Evolutionary conservation across 2,329 filamentous ascomycete species (phyloP), one percentile per base, ranked within the genome.

Genomic region (Aspergillus ustus): DNA sequence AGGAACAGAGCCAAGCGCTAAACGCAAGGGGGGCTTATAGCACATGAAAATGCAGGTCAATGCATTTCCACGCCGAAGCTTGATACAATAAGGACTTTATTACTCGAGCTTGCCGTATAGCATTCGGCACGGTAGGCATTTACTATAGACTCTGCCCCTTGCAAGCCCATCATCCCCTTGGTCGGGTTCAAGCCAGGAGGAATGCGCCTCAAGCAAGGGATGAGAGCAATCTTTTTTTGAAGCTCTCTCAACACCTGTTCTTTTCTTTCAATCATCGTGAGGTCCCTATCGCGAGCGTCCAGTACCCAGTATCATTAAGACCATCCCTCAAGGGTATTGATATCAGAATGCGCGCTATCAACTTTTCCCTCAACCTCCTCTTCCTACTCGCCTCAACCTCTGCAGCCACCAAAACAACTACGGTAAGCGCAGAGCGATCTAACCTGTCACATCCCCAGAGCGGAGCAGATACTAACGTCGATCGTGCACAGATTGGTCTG

Each of bases 401-500:
- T 44, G 46, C 50, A 40, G 20, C 37, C 19, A 44, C 54, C 6
- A 55, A 58, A 58, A 58, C 44, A 17, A 58, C 54, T 15, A 58
- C 31, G 31, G 54, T 58, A 57, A 28, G 52, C 22, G 13, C 31
- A 4, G n/a, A 46, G n/a, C 22, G 19, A 43, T 50, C 25, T 29
- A 43, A 19, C 28, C 50, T 49, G 9, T 20, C 50, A 59, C 7
- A 46, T 54, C 28, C 37, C 19, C 20, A 25, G 9, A 15, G 46
- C 34, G 22, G 31, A 25, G 29, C n/a, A 15, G 9, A 17, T n/a
- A 17, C 51, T 54, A 22, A 50, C 19, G 11, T 7, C 19, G 7
- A 9, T 31, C 19, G 4, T 49, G 7, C 6, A 22, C 19, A 67
- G 65, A 48, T 67, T 29, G 63, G 63, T n/a, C 46, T 67, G 1